A percentile compares a stretch with the other conserved stretches of the same genome.
Evolutionary conservation across 1,139 yeast genomes (phyloP).

Genomic region (Torulaspora pretoriensis): DNA sequence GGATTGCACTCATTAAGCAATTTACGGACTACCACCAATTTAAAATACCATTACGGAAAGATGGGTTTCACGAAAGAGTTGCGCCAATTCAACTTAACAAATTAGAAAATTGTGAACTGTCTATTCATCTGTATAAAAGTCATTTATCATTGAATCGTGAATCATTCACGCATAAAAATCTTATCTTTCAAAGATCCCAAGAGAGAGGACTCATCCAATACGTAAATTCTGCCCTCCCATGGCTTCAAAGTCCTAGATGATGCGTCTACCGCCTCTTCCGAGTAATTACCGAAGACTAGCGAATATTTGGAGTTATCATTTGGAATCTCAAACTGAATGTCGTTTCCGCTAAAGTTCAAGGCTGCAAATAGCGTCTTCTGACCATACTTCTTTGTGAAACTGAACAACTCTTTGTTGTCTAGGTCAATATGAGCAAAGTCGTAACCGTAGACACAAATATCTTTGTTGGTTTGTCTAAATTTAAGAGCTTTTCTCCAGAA

Average conservation of each 20-base stretch:
- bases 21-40: too few species aligned
- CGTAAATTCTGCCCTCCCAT: conserved; percentile 18
- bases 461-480: conserved; percentile 45
- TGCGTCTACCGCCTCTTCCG: conserved; percentile 2
- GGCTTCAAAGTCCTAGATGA: conserved; percentile 12
- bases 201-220: background rate
- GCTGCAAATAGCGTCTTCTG: conserved; percentile 41
- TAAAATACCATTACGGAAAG: too few species aligned
- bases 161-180: conserved; percentile 1
- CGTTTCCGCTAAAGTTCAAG: conserved; percentile 43
- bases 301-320: background rate
- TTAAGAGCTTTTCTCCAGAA: conserved; percentile 46
- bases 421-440: conserved; percentile 42
- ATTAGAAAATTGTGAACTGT: too few species aligned
- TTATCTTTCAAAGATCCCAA: background rate
- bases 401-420: conserved; percentile 42
- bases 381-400: conserved; percentile 39
- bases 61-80: too few species aligned
- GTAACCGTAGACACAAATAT: conserved; percentile 45
- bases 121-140: too few species aligned
- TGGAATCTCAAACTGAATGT: conserved; percentile 7
- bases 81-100: too few species aligned
- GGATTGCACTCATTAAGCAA: too few species aligned
- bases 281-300: conserved; percentile 29
- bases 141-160: background rate